Evolutionary conservation across 129 eudicot genomes (phyloP), one percentile per base, ranked within the genome.

Genomic region (Flaveria ramosissima): DNA sequence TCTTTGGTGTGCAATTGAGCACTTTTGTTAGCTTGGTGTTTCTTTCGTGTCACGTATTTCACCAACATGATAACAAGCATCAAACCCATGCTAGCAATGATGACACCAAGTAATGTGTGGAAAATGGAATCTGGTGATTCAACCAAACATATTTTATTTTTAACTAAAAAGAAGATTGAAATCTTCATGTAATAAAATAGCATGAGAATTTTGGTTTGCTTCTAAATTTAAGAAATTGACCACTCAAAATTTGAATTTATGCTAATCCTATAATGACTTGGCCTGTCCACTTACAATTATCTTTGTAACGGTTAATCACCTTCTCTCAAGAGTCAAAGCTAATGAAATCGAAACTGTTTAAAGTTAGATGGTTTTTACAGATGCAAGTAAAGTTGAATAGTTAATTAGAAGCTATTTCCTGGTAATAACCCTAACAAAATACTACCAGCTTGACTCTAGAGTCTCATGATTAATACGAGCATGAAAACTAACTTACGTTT

Each of bases 41-140:
- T 84, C 36, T 79, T 88, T 73, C 80, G 83, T 26, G 85, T 81
- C 6, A 91, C 94, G 32, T 88, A 85, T 62, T 91, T 91, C 62
- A 91, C 77, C 77, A 91, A 81, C 80, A 80, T 26, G 21, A 86
- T 85, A 0, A 86, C 84, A 14, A 89, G 72, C 62, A 77, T 71
- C 68, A 91, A 27, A 6, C 75, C 90, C 77, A 81, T 43, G 74
- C 73, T 43, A 16, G 84, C 97, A 16, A 88, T 62, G 14, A 83
- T 21, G 17, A 84, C 23, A n/a, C 92, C 91, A 45, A 86, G 36
- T 13, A 79, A 68, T 36, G 90, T 85, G 62, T 83, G 88, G 27
- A 79, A 89, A 56, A 88, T 30, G 20, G 87, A 77, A 79, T 57
- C 94, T 91, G 85, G 64, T 50, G 50, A 52, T 55, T 48, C 50